phyloP scores from a whole-genome alignment of 2,329 filamentous ascomycete species.

The Aspergillus sojae region DNA sequence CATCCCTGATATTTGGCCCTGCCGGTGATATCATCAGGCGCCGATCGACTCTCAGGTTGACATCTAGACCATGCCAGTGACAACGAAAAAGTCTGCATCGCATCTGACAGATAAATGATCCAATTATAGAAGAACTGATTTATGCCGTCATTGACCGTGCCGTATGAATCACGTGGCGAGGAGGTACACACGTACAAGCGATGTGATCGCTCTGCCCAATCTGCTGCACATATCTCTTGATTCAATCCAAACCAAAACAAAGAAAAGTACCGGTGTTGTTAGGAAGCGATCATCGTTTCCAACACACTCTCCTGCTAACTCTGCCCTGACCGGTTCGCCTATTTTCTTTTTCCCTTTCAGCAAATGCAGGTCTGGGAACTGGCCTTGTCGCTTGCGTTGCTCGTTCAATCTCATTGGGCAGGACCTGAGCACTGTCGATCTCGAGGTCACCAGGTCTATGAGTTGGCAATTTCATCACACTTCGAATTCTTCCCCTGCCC shows the following conservation, averaged over 20 bases:
- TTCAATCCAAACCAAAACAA: background rate
- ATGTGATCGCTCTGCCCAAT: background rate
- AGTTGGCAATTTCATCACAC: slow-evolving; percentile 34
- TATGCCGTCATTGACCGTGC: background rate
- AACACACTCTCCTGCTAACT: background rate
- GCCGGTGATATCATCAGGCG: slow-evolving; percentile 1
- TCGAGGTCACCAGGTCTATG: slow-evolving; percentile 40
- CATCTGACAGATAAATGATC: slow-evolving; percentile 4
- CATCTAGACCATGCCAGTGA: slow-evolving; percentile 3
- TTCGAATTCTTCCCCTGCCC: slow-evolving; percentile 13
- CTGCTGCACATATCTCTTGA: background rate
- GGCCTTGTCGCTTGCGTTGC: background rate
- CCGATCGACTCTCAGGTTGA: background rate
- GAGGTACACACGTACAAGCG: background rate
- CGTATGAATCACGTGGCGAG: background rate
- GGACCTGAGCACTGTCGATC: slow-evolving; percentile 30
- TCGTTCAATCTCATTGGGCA: slow-evolving; percentile 6
- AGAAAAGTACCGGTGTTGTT: background rate
- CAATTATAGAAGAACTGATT: slow-evolving; percentile 1
- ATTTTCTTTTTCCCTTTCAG: background rate
- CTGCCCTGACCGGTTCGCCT: background rate
- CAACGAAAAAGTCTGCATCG: background rate
- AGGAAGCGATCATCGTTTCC: background rate
- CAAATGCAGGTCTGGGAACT: slow-evolving; percentile 4
- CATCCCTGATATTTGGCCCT: background rate